A percentile compares a stretch with the other conserved stretches of the same genome.
phyloP scores from a whole-genome alignment of 495 filamentous ascomycete species.

The Parachaetomium inaequale region DNA sequence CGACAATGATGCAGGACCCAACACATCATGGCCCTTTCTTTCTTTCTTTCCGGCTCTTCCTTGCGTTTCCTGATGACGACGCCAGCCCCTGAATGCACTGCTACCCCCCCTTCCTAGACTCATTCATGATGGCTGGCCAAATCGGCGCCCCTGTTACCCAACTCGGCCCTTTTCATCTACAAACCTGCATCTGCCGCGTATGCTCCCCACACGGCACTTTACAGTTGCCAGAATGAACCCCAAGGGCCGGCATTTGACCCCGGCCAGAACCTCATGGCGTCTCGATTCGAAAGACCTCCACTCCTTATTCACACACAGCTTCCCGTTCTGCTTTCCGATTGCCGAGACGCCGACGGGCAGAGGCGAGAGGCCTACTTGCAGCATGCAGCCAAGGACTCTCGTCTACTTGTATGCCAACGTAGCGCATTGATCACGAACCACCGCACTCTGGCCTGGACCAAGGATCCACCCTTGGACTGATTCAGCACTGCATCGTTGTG shows the following conservation, averaged over 20 bases:
- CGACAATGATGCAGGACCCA: too few relatives aligned
- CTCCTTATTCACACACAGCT: not conserved
- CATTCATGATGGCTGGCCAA: not conserved
- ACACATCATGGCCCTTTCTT: too few relatives aligned
- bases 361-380: not conserved
- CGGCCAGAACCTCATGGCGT: too few relatives aligned
- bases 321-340: not conserved
- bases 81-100: not conserved
- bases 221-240: not conserved
- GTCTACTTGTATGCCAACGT: not conserved
- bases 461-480: not conserved
- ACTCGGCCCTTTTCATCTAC: not conserved
- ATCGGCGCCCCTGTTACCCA: not conserved
- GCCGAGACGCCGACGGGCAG: not conserved
- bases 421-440: not conserved
- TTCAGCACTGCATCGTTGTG: not conserved
- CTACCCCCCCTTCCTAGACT: not conserved
- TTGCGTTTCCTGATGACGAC: not conserved
- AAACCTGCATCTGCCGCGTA: not conserved
- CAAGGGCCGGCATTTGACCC: not conserved
- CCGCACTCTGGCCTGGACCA: too few relatives aligned
- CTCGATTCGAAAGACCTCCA: too few relatives aligned
- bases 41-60: too few relatives aligned
- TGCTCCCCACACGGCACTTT: not conserved
- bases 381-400: constrained; percentile 3